Base-by-base conservation (phyloP, 106 monocot genomes). In the Chionographis japonica region DNA sequence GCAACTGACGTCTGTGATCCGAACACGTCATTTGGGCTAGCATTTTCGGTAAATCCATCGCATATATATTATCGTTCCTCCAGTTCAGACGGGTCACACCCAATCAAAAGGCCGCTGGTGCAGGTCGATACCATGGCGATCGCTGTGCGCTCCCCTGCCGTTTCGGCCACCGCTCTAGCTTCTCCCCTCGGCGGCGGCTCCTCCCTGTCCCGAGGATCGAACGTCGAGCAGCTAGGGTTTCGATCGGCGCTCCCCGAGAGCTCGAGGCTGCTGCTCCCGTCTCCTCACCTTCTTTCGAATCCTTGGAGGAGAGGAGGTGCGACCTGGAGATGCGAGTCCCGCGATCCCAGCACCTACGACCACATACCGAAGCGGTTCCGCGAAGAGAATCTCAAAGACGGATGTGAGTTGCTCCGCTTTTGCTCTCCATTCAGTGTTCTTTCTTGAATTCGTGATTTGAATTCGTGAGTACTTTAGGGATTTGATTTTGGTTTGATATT, bases 281-380 rank as follows among this genome's bases (percentile, higher is more conserved):
- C 66, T 58, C 52, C 66, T 9, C 53, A 38, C 50, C 61, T 58
- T 37, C 56, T 58, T 16, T 38, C 64, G 19, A 15, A 43, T n/a
- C 13, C 40, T 17, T 42, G 27, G 14, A 69, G 35, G 10, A 69
- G 71, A 50, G 68, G 67, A 27, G 53, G 59, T 52, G 35, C 39
- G 41, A 51, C 35, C 18, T 79, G 46, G 70, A 69, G 65, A 52
- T 83, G 85, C 72, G 68, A 68, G 59, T 73, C 59, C 6, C 54
- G 72, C 3, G 64, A 61, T 14, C 56, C 79, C 54, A 75, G 41
- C 9, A 70, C 46, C 62, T 83, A 77, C 66, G 83, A 94, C 39
- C 85, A 86, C 75, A 88, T 95, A 42, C 95, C 91, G 12, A 95
- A 88, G 68, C 84, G 84, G 67, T 91, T 95, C 70, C 85, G 83